phyloP scores from a whole-genome alignment of 495 filamentous ascomycete species.

The Talaromyces nanjingensis region DNA sequence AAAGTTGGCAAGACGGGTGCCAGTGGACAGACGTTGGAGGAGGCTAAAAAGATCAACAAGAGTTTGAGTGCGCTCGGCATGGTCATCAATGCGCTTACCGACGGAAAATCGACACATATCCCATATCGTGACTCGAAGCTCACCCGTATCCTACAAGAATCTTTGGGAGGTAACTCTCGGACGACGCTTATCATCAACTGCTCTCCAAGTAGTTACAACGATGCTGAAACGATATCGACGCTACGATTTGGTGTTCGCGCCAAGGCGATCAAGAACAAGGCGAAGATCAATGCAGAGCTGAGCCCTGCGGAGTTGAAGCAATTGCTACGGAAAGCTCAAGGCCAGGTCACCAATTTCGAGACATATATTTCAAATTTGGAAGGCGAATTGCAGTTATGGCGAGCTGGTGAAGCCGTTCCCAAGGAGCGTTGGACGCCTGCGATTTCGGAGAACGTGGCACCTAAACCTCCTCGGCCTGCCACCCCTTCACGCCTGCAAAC shows the following conservation, averaged over 20 bases:
- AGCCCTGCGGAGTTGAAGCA: slow-evolving; percentile 91
- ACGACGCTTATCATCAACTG: slow-evolving; percentile 98
- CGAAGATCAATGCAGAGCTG: slow-evolving; percentile 97
- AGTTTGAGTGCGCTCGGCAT: slow-evolving; percentile 95
- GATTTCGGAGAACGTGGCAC: slow-evolving; percentile 44
- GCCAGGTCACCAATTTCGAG: slow-evolving; percentile 81
- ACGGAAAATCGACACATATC: slow-evolving; percentile 95
- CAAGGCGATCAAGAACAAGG: slow-evolving; percentile 99
- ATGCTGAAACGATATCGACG: slow-evolving; percentile 89
- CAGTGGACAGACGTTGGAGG: slow-evolving; percentile 93
- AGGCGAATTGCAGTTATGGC: slow-evolving; percentile 78
- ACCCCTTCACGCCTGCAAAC: slow-evolving; percentile 75
- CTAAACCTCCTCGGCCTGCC: slow-evolving; percentile 59
- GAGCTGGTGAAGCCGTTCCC: slow-evolving; percentile 79
- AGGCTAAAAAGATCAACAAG: slow-evolving; percentile 99
- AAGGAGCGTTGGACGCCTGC: slow-evolving; percentile 73
- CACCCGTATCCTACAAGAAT: slow-evolving; percentile 94
- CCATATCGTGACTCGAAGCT: slow-evolving; percentile 98
- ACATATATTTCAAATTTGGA: slow-evolving; percentile 79
- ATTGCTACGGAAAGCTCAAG: slow-evolving; percentile 83
- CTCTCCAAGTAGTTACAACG: slow-evolving; percentile 97
- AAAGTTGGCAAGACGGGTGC: slow-evolving; percentile 99
- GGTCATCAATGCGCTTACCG: slow-evolving; percentile 97
- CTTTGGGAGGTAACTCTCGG: slow-evolving; percentile 90
- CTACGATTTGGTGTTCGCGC: slow-evolving; percentile 93